phyloP scores from a whole-genome alignment of 352 stramenopile genomes.

The Globisporangium cystogenes region DNA sequence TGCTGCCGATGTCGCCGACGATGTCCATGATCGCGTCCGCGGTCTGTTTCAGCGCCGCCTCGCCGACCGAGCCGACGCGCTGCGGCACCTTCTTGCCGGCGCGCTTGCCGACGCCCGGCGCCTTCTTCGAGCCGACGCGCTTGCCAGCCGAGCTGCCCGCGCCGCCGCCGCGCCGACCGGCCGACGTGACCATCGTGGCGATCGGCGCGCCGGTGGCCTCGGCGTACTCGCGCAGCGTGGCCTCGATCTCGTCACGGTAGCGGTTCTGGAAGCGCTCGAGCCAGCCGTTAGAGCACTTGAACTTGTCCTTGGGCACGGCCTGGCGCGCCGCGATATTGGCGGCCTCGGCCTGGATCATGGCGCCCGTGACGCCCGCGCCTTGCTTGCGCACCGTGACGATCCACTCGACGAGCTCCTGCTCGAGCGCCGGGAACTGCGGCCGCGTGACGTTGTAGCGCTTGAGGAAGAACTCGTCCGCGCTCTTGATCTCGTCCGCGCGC shows the following conservation, averaged over 20 bases:
- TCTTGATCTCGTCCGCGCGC: constrained; percentile 9
- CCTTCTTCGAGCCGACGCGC: background rate
- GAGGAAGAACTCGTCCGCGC: constrained; percentile 6
- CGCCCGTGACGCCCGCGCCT: constrained; percentile 4
- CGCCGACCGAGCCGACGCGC: background rate
- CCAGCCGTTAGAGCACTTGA: constrained; percentile 9
- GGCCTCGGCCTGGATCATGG: constrained; percentile 6
- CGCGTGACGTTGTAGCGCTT: constrained; percentile 10
- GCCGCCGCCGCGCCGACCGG: background rate
- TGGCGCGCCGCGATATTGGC: constrained; percentile 3
- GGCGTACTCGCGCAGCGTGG: constrained; percentile 3
- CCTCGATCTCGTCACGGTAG: constrained; percentile 5
- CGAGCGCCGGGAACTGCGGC: constrained; percentile 7
- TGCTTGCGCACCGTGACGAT: constrained; percentile 6
- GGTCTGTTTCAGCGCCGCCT: background rate
- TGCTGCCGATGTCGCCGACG: background rate
- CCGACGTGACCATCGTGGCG: background rate
- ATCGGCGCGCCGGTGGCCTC: constrained; percentile 3
- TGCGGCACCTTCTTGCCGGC: constrained; percentile 4
- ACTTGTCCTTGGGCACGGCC: constrained; percentile 4
- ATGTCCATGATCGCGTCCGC: constrained; percentile 1
- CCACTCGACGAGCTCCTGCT: constrained; percentile 6
- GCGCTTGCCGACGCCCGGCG: constrained; percentile 4
- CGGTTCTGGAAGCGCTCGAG: constrained; percentile 8
- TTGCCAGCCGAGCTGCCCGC: background rate